Base-by-base conservation (phyloP, 2,329 filamentous ascomycete genomes). In the Tolypocladium sp. region DNA sequence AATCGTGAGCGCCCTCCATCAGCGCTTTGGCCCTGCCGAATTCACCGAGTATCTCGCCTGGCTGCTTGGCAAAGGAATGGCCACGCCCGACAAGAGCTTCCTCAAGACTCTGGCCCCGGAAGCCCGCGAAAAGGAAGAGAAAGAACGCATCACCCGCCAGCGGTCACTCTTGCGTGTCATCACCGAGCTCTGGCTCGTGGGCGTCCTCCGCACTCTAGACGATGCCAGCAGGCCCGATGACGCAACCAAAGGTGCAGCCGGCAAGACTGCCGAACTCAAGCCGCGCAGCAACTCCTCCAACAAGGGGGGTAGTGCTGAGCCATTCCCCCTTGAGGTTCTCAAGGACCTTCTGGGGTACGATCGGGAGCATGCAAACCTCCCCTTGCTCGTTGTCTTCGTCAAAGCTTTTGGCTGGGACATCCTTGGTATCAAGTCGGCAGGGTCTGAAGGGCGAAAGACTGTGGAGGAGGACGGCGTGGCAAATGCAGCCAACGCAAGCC, bases 321-420 rank as follows among this genome's bases (percentile, higher is more conserved):
- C 94, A 0, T 97, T 99, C 65, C 95, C 95, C 4, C 79, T 99
- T 25, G 94, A 99, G 72, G 93, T 97, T n/a, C 78, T 99, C 46
- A 99, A 99, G 76, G 95, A 99, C 70, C 83, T 99, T 64, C 82
- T 99, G 20, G 92, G 92, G 9, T 88, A 97, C 70, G 94, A 99
- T 71, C 86, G 92, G 58, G 93, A 99, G 66, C 94, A 97, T 69
- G 79, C 85, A 58, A 99, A 97, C 69, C 76, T 99, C 51, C 92
- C 94, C 1, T 78, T 99, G 53, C 88, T 97, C 7, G 94, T 97
- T 57, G 83, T 96, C 17, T 99, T 99, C 69, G 92, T 96, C 65
- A 99, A 97, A 76, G 88, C 90, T 22, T 99, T 97, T 68, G 88
- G 89, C 63, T 99, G 93, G 92, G 95, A 99, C 75, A 84, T 97